These are phyloP conservation scores for Neonectria faginata DNA, from an alignment of 2,329 filamentous ascomycete genomes.

Conservation along the genomic window DNA sequence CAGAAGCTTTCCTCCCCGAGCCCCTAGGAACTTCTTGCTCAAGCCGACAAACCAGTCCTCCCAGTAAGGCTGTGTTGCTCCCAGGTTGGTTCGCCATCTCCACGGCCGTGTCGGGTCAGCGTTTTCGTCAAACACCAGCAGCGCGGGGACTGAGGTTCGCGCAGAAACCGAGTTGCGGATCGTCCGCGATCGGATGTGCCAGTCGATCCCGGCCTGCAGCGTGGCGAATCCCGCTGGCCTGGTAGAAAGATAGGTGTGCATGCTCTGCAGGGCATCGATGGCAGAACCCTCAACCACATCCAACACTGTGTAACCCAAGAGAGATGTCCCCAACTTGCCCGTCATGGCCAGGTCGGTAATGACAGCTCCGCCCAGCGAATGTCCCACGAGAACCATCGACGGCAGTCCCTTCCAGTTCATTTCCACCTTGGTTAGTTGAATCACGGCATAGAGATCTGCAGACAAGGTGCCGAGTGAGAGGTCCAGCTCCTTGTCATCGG, in stretches of 20 bases:
- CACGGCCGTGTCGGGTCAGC: constrained; percentile 63
- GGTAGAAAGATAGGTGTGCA: constrained; percentile 90
- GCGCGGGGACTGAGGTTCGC: constrained; percentile 84
- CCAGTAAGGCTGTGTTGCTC: constrained; percentile 90
- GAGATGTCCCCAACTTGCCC: constrained; percentile 71
- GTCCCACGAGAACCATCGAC: constrained; percentile 84
- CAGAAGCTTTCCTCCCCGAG: constrained; percentile 84
- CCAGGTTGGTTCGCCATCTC: constrained; percentile 89
- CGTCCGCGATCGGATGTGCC: constrained; percentile 91
- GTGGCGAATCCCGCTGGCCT: constrained; percentile 83
- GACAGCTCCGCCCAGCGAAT: constrained; percentile 92
- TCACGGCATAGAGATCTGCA: constrained; percentile 76
- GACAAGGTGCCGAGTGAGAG: constrained; percentile 79
- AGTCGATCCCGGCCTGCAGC: constrained; percentile 85
- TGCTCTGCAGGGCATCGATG: constrained; percentile 92
- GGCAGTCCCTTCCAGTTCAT: constrained; percentile 82
- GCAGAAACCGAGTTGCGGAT: constrained; percentile 87
- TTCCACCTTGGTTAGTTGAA: constrained; percentile 72
- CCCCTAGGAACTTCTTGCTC: constrained; percentile 86
- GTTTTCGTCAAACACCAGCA: constrained; percentile 68
- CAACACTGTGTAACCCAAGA: constrained; percentile 89
- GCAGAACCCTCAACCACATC: constrained; percentile 97
- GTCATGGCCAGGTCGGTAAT: constrained; percentile 83
- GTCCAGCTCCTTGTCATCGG: constrained; percentile 62
- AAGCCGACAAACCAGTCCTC: constrained; percentile 92